Base-by-base conservation (phyloP, 2,329 filamentous ascomycete species). In the Ophiostoma fasciatum region DNA sequence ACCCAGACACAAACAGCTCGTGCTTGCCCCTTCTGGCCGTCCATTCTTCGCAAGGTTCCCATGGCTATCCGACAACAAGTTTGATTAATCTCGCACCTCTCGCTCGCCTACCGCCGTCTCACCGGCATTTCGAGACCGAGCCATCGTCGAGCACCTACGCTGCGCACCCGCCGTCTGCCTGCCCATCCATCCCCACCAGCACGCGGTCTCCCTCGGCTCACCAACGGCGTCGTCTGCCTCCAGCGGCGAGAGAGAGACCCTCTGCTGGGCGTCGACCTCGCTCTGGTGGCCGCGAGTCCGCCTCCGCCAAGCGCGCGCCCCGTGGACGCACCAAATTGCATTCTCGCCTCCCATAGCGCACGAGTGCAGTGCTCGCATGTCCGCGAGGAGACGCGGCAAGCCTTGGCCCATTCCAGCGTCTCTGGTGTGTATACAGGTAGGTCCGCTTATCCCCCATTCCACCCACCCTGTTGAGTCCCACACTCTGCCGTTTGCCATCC, bases 371-470 rank as follows among this genome's bases (percentile, higher is more conserved):
- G n/a, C n/a, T 17, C 31, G 28, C 21, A 14, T 25, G 25, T 26
- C 5, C 7, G 9, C n/a, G n/a, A 21, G 30, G 19, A 35, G 33
- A 36, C 30, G 18, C 31, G 27, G 29, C 29, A 29, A 39, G 31
- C 26, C 33, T 21, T 4, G 25, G 21, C n/a, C n/a, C 37, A 39
- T 39, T 39, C 37, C 37, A 36, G 33, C 22, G 21, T 25, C 17
- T 32, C 30, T 7, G 23, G 23, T 22, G 21, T 28, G 27, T n/a
- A n/a, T 22, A 22, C 17, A 17, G 20, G 26, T 20, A 27, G 21
- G 33, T 26, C 27, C 28, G 31, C 35, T 35, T 28, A 18, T 36
- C 28, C 13, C 25, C 19, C 37, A 35, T 39, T 39, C 33, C 37
- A 32, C 33, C 13, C 31, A 17, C 21, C 27, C 15, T 25, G 26